phyloP scores from a whole-genome alignment of 768 basidiomycete species.

The Kwoniella shandongensis region DNA sequence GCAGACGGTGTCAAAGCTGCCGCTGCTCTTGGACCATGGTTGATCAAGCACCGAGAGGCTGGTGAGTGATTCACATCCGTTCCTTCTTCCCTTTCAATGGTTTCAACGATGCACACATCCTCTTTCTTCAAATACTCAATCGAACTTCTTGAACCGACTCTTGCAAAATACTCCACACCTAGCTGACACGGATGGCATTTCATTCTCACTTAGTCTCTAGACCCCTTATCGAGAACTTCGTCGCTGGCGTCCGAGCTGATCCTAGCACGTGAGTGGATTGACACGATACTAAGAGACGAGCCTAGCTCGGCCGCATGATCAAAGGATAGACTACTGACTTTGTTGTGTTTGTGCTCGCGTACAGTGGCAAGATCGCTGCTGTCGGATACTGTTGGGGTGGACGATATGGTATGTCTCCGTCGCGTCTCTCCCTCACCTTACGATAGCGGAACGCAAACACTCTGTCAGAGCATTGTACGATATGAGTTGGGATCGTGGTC shows the following conservation, averaged over 20 bases:
- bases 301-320: too few relatives aligned
- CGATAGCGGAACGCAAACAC: too few relatives aligned
- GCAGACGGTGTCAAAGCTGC: conserved; percentile 44
- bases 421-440: too few relatives aligned
- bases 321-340: too few relatives aligned
- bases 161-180: too few relatives aligned
- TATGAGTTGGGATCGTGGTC: too few relatives aligned
- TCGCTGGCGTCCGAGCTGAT: conserved; percentile 49
- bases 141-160: neutral
- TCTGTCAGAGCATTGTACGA: too few relatives aligned
- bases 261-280: conserved; percentile 41
- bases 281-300: too few relatives aligned
- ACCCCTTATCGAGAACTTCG: conserved; percentile 50
- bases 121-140: too few relatives aligned
- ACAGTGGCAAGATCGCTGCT: conserved; percentile 48
- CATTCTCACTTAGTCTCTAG: conserved; percentile 32
- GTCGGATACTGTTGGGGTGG: conserved; percentile 56
- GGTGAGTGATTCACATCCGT: conserved; percentile 19
- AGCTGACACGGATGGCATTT: neutral
- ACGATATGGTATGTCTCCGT: conserved; percentile 33
- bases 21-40: conserved; percentile 52
- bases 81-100: neutral
- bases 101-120: too few relatives aligned
- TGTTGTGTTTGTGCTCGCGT: too few relatives aligned
- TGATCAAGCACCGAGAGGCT: conserved; percentile 50